Evolutionary conservation across 805 yeast genomes (phyloP).

Genomic region (Zygosaccharomyces rouxii): DNA sequence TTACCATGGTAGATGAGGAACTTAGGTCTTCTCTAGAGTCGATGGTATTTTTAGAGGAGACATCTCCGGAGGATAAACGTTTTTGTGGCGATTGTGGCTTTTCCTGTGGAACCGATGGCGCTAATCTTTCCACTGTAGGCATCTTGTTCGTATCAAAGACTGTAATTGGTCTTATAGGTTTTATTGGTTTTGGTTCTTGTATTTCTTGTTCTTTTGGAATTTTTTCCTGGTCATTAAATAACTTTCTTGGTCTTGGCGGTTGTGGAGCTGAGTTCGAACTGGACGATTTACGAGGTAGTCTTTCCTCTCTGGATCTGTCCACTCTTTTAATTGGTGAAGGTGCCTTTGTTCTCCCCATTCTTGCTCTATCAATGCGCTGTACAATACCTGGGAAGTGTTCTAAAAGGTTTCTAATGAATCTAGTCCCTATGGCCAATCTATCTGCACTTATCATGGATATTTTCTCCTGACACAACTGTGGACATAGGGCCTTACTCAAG

Average conservation of each 20-base stretch:
- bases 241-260: constrained; percentile 10
- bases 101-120: background rate
- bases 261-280: constrained; percentile 7
- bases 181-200: background rate
- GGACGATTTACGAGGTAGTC: background rate
- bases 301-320: background rate
- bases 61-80: constrained; percentile 7
- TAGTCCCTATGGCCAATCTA: constrained; percentile 45
- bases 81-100: constrained; percentile 3
- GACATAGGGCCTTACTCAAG: constrained; percentile 45
- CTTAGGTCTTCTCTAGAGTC: constrained; percentile 4
- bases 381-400: constrained; percentile 44
- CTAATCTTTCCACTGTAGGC: background rate
- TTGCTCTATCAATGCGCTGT: constrained; percentile 14
- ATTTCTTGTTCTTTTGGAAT: background rate
- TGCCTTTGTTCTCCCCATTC: constrained; percentile 9
- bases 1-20: constrained; percentile 13
- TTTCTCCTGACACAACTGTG: constrained; percentile 53
- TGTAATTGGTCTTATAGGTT: background rate
- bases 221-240: background rate
- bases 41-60: constrained; percentile 14
- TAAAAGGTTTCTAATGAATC: constrained; percentile 51
- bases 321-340: constrained; percentile 6
- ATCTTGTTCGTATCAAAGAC: background rate
- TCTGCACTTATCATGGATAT: constrained; percentile 43